phyloP scores from a whole-genome alignment of 768 basidiomycete species.

The Inosperma sp. region DNA sequence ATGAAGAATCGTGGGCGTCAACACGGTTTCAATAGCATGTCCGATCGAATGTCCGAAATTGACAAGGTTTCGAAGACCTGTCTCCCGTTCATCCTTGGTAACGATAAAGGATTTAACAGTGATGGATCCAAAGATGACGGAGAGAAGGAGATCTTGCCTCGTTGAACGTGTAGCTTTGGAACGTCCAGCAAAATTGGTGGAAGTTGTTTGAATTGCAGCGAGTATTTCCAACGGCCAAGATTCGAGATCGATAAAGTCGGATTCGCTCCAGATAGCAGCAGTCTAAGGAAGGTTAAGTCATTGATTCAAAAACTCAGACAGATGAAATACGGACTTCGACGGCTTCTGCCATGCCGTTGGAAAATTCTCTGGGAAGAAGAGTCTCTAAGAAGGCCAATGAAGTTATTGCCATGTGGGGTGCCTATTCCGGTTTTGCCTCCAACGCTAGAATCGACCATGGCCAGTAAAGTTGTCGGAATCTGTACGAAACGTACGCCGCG shows the following conservation, averaged over 20 bases:
- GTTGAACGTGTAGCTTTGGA: slow-evolving; percentile 60
- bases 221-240: slow-evolving; percentile 80
- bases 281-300: slow-evolving; percentile 53
- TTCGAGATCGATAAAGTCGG: slow-evolving; percentile 85
- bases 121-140: slow-evolving; percentile 89
- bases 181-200: slow-evolving; percentile 52
- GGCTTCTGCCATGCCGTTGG: slow-evolving; percentile 99
- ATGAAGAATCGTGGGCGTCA: slow-evolving; percentile 93
- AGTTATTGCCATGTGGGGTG: slow-evolving; percentile 96
- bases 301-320: not conserved
- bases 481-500: slow-evolving; percentile 93
- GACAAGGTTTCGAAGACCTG: slow-evolving; percentile 94
- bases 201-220: slow-evolving; percentile 74
- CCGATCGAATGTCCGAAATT: slow-evolving; percentile 99
- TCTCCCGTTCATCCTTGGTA: slow-evolving; percentile 94
- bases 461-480: slow-evolving; percentile 92
- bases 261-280: slow-evolving; percentile 97
- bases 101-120: slow-evolving; percentile 97
- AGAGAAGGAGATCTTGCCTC: slow-evolving; percentile 81
- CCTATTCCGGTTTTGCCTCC: slow-evolving; percentile 99
- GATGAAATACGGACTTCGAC: slow-evolving; percentile 63
- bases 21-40: slow-evolving; percentile 94
- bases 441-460: slow-evolving; percentile 98
- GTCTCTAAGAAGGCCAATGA: slow-evolving; percentile 97
- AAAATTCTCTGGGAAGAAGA: slow-evolving; percentile 86